Base-by-base conservation (phyloP, 306 rosid species). In the Carpinus fangiana region DNA sequence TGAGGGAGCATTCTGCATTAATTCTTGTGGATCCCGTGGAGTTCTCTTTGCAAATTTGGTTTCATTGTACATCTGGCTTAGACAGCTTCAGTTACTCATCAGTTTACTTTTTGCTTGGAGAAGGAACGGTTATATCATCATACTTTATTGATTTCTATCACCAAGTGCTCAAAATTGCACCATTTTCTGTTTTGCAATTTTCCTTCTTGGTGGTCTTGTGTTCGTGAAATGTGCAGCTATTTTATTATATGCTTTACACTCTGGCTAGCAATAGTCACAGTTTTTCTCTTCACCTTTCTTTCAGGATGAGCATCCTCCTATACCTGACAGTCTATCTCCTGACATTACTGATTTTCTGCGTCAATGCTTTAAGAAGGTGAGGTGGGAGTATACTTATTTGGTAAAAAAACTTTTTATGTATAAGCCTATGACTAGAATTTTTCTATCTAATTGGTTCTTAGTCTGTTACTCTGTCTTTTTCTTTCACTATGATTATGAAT, bases 281-380 rank as follows among this genome's bases (percentile, higher is more conserved):
- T 43, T 59, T 57, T 62, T 70, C 20, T 75, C 82, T 71, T 71
- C 60, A 53, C 46, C 81, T 83, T 73, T 81, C 59, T 86, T 79
- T 76, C 92, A 95, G 99, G 99, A 95, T 67, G 92, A 93, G 73
- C 96, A 84, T 78, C 98, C 99, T 80, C 99, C 99, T 68, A 93
- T 95, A 80, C 99, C 99, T 28, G 98, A 95, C 83, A 87, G 97
- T 86, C 86, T 95, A 64, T 90, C 98, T 75, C 90, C 90, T 62
- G 96, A 95, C 83, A 91, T 95, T 79, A 93, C 99, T 56, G 99
- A 95, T 90, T 96, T 96, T 88, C 83, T 96, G 79, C 90, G 91
- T 74, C 99, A 96, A 80, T 96, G 99, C 88, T 95, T 95, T 87
- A 90, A 93, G 90, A 95, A 95, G 99, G 99, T 93, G 86, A 84